Conservation (phyloP, 306 rosid genomes). For the cucumber (Cucumis sativus) region Cucumber_9930_V3 NC_026655.2:4194001-4194500, state of each 20-base stretch:
- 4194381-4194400: not conserved
- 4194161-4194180: not conserved
- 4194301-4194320: conserved; percentile 94
- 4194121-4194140: not conserved
- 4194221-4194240: conserved; percentile 12
- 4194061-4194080: not conserved
- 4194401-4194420: not conserved
- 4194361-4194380: not conserved
- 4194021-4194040: not conserved
- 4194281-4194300: conserved; percentile 96
- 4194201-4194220: not conserved
- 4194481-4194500: not conserved
- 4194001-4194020: not conserved
- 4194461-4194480: too few relatives aligned
- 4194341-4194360: not conserved
- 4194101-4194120: not conserved
- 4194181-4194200: not conserved
- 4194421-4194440: not conserved
- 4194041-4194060: not conserved
- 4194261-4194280: conserved; percentile 91
- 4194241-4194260: conserved; percentile 94
- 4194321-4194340: conserved; percentile 70
- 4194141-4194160: not conserved
- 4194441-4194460: not conserved
- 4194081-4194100: not conserved